Evolutionary conservation across 371 early-diverging fungal genomes (phyloP).

Genomic region (Apophysomyces ossiformis): DNA sequence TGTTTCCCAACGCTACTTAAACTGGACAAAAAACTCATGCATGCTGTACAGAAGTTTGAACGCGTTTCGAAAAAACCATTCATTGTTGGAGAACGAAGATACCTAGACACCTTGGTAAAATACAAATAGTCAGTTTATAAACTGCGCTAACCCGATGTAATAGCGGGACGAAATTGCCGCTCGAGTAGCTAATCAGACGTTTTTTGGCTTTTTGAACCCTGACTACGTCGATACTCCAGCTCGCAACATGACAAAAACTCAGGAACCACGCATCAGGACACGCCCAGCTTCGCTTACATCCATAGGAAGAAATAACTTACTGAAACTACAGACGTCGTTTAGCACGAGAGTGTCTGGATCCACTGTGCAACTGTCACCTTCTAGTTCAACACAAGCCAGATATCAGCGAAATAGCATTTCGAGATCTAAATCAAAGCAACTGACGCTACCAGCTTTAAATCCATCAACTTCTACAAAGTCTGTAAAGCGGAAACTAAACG

Average conservation of each 20-base stretch:
- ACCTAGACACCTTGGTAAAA: constrained; percentile 53
- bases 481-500: constrained; percentile 1
- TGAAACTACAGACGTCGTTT: neutral
- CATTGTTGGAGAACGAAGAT: constrained; percentile 56
- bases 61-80: constrained; percentile 55
- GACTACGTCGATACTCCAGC: constrained; percentile 26
- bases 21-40: constrained; percentile 70
- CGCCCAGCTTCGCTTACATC: constrained; percentile 6
- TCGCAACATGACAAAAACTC: neutral
- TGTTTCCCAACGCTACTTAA: constrained; percentile 83
- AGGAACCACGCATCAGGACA: constrained; percentile 1
- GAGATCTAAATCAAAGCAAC: neutral
- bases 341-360: neutral
- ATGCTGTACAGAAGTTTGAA: constrained; percentile 60
- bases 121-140: neutral
- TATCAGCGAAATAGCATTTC: neutral
- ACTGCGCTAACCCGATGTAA: constrained; percentile 5
- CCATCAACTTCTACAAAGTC: neutral
- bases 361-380: neutral
- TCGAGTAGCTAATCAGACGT: constrained; percentile 71
- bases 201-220: constrained; percentile 67
- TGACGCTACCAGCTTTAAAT: neutral
- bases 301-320: neutral
- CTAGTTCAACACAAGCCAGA: constrained; percentile 2
- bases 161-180: constrained; percentile 66